phyloP scores from a whole-genome alignment of 2,329 filamentous ascomycete genomes.

The Monosporascus sp. region DNA sequence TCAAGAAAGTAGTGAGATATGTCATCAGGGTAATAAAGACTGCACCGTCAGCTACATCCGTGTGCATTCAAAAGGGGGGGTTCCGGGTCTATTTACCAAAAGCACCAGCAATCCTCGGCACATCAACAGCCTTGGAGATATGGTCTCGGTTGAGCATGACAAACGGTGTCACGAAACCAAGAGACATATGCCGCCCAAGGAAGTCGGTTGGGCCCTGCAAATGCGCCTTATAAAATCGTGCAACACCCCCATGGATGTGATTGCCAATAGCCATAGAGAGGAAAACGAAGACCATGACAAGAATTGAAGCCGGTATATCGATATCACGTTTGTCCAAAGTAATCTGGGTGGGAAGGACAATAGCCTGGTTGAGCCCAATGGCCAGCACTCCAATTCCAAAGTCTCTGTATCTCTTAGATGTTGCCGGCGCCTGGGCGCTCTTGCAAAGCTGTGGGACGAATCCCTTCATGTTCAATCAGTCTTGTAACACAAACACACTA shows the following conservation, averaged over 20 bases:
- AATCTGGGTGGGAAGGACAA: conserved; percentile 22
- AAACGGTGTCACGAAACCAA: conserved; percentile 26
- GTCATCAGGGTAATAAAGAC: conserved; percentile 21
- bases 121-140: conserved; percentile 14
- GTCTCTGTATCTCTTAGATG: conserved; percentile 19
- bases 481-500: conserved; percentile 11
- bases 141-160: conserved; percentile 27
- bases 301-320: conserved; percentile 25
- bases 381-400: conserved; percentile 19
- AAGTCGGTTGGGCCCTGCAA: conserved; percentile 26
- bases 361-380: conserved; percentile 17
- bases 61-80: too few relatives aligned
- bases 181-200: conserved; percentile 26
- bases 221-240: conserved; percentile 17
- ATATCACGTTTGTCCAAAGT: conserved; percentile 16
- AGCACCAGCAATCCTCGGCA: conserved; percentile 18
- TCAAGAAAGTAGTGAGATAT: conserved; percentile 17
- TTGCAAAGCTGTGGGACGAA: conserved; percentile 18
- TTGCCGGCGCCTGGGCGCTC: conserved; percentile 16
- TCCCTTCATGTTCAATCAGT: conserved; percentile 6
- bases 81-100: conserved; percentile 17
- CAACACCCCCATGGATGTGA: conserved; percentile 11
- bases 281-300: conserved; percentile 21
- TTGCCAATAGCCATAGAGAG: conserved; percentile 17
- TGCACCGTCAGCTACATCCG: conserved; percentile 6